phyloP scores from a whole-genome alignment of 306 rosid species.

The Lathyrus aphaca region DNA sequence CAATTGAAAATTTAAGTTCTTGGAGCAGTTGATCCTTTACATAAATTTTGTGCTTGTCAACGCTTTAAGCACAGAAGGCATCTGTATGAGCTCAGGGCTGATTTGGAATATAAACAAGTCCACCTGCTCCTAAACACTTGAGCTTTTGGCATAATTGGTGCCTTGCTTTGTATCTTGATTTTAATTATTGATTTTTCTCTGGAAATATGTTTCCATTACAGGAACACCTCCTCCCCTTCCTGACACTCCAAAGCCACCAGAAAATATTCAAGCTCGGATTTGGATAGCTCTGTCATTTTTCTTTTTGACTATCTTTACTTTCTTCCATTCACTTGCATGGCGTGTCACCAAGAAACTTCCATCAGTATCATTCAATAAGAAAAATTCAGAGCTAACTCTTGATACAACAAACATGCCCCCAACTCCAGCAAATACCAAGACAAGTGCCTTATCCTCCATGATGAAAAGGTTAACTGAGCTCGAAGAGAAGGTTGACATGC shows the following conservation, averaged over 20 bases:
- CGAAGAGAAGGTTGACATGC: slow-evolving; percentile 80
- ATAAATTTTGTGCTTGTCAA: slow-evolving; percentile 17
- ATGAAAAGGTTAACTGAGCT: slow-evolving; percentile 77
- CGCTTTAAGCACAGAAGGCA: slow-evolving; percentile 5
- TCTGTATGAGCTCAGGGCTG: slow-evolving; percentile 12
- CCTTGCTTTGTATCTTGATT: slow-evolving; percentile 28
- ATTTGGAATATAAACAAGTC: slow-evolving; percentile 10
- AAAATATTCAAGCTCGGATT: slow-evolving; percentile 57
- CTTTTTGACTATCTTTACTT: slow-evolving; percentile 57
- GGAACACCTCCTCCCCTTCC: slow-evolving; percentile 58
- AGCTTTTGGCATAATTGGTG: slow-evolving; percentile 23
- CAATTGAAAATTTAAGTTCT: slow-evolving; percentile 11
- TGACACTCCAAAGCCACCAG: slow-evolving; percentile 46
- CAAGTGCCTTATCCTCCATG: slow-evolving; percentile 61
- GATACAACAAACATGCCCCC: slow-evolving; percentile 47
- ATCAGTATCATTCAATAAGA: slow-evolving; percentile 41
- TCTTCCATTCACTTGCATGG: slow-evolving; percentile 51
- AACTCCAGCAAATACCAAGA: slow-evolving; percentile 44
- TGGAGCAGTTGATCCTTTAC: slow-evolving; percentile 19
- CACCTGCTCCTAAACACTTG: slow-evolving; percentile 14
- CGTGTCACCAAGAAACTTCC: slow-evolving; percentile 60
- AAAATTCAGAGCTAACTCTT: slow-evolving; percentile 38
- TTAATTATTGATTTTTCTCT: slow-evolving; percentile 12
- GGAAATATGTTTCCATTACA: slow-evolving; percentile 43
- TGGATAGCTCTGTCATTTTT: slow-evolving; percentile 65